A percentile compares a stretch with the other conserved stretches of the same genome.
Evolutionary conservation across 345 rosid genomes (phyloP).

Genomic region (Camelina sativa): DNA sequence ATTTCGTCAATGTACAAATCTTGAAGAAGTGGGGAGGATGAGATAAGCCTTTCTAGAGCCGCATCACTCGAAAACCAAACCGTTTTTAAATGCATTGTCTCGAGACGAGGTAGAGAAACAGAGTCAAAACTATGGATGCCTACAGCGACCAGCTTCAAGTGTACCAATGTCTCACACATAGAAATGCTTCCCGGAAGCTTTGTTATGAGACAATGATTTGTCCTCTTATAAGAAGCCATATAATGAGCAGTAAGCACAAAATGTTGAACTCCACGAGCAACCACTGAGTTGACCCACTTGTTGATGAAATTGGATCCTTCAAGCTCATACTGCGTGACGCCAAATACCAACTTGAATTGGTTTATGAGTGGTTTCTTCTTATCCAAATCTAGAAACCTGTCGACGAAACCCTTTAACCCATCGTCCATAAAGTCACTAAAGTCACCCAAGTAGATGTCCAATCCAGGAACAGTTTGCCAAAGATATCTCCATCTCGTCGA

Average conservation of each 20-base stretch:
- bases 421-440: background rate
- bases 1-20: background rate
- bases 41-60: background rate
- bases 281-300: background rate
- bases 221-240: background rate
- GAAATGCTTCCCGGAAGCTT: background rate
- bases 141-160: background rate
- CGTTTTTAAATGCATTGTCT: background rate
- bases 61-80: background rate
- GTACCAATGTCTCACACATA: slow-evolving; percentile 16
- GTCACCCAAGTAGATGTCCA: background rate
- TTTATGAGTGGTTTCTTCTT: too few species aligned
- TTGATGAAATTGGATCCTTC: background rate
- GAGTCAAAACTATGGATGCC: background rate
- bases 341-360: too few species aligned
- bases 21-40: background rate
- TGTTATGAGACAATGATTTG: background rate
- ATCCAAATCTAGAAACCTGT: too few species aligned
- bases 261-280: slow-evolving; percentile 7
- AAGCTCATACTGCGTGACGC: background rate
- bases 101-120: slow-evolving; percentile 1
- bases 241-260: background rate
- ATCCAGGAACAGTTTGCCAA: slow-evolving; percentile 7
- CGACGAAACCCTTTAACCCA: background rate
- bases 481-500: slow-evolving; percentile 6